Base-by-base conservation (phyloP, 2,329 filamentous ascomycete genomes). In the Trichoderma sp. region DNA sequence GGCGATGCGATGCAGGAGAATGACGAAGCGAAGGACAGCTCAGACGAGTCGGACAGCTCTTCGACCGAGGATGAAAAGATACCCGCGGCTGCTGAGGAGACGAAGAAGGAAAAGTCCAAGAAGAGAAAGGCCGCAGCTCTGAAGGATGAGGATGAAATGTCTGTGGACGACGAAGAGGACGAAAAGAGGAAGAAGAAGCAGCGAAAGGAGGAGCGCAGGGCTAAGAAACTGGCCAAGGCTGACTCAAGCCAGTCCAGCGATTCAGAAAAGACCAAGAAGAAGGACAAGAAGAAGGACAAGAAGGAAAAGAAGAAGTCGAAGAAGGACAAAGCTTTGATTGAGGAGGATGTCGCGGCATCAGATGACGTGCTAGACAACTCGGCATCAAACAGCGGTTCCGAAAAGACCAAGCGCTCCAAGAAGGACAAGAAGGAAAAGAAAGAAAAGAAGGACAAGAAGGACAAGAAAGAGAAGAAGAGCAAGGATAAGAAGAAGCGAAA, bases 1-100 rank as follows among this genome's bases (percentile, higher is more conserved):
- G 85, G 84, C 41, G 83, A 87, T 67, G 80, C 85, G 71, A 81
- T 86, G 57, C 78, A 83, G 70, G 80, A 71, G 21, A 68, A 66
- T 1, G 54, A 67, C 3, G 52, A 66, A 2, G 69, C 74, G 1
- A 65, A 69, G 1, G 71, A 71, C 2, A 47, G 19, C 19, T 67
- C 71, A 3, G 67, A 69, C 5, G 66, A 71, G 55, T 71, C 72
- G 54, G 69, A 70, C 6, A 68, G 69, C 5, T 67, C 26, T 74
- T 73, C 60, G 6, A n/a, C 17, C 7, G 15, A 39, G 12, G 60
- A 54, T n/a, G 43, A 47, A 1, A 55, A 63, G 50, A 55, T 34
- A 39, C n/a, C 41, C 19, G 3, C 43, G 15, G 72, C 73, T 64
- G 68, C 71, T 9, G 79, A 78, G 68, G 78, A 78, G 67, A 74